These are phyloP conservation scores for Salvia sclarea DNA, from an alignment of 305 asterid species.

Conservation along the genomic window DNA sequence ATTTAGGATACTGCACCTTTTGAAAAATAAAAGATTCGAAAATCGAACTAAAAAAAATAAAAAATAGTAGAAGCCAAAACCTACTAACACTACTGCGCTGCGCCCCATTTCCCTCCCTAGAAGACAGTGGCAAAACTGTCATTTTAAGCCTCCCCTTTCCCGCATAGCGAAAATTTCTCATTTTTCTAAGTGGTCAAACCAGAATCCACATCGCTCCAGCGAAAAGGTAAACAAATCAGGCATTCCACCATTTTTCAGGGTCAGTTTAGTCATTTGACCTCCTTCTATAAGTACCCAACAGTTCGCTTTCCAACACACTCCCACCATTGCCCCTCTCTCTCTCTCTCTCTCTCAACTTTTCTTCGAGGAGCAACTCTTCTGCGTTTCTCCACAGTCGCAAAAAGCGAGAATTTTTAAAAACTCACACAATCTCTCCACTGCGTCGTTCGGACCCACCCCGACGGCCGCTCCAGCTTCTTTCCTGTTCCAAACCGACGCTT, in stretches of 20 bases:
- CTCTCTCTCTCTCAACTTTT: conserved; percentile 33
- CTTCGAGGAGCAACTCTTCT: conserved; percentile 43
- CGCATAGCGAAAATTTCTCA: conserved; percentile 34
- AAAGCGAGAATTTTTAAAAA: conserved; percentile 9
- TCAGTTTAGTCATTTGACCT: conserved; percentile 31
- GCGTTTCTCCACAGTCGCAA: conserved; percentile 52
- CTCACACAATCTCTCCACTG: conserved; percentile 24
- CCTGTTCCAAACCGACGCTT: background rate
- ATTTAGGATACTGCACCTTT: background rate
- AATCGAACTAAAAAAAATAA: background rate
- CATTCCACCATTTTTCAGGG: conserved; percentile 44
- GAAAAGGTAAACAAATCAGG: conserved; percentile 56
- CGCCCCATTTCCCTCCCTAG: conserved; percentile 14
- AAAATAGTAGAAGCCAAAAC: background rate
- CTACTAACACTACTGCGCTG: no score
- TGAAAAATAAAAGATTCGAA: background rate
- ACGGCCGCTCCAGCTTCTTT: conserved; percentile 1
- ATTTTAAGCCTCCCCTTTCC: conserved; percentile 24
- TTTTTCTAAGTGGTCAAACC: conserved; percentile 54
- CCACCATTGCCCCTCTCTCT: conserved; percentile 33
- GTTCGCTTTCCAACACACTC: conserved; percentile 53
- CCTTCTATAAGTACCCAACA: conserved; percentile 45
- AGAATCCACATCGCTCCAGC: conserved; percentile 49
- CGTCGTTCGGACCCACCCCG: conserved; percentile 24
- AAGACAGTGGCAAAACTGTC: conserved; percentile 42